Percentiles rank a stretch among this genome's conserved stretches.
These are phyloP conservation scores for Stephanodiscus triporus DNA, from an alignment of 108 stramenopile genomes.

Conservation along the genomic window DNA sequence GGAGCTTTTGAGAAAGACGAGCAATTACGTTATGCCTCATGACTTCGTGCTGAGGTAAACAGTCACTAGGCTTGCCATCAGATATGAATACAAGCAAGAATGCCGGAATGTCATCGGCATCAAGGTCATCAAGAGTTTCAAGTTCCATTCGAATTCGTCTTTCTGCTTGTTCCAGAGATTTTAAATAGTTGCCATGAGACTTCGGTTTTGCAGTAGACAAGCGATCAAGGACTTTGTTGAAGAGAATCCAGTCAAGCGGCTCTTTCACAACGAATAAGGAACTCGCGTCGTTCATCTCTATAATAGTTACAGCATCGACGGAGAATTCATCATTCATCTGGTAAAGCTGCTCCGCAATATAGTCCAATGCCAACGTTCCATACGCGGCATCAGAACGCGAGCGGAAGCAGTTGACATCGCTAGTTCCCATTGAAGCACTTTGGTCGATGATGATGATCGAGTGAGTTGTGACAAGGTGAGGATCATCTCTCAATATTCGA, in stretches of 20 bases:
- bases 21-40: conserved; percentile 21
- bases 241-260: conserved; percentile 56
- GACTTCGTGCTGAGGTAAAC: neutral
- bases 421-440: conserved; percentile 57
- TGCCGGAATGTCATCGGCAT: conserved; percentile 40
- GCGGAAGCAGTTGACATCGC: conserved; percentile 53
- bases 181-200: conserved; percentile 43
- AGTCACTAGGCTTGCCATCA: conserved; percentile 48
- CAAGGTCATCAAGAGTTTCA: conserved; percentile 20
- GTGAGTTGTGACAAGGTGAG: conserved; percentile 56
- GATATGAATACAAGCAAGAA: conserved; percentile 41
- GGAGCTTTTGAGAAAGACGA: conserved; percentile 25
- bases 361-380: conserved; percentile 58
- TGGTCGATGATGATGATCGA: conserved; percentile 69
- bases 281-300: conserved; percentile 56
- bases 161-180: conserved; percentile 29
- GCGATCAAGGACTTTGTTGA: conserved; percentile 49
- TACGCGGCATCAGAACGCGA: conserved; percentile 60
- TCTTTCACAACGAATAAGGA: conserved; percentile 45
- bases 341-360: conserved; percentile 65
- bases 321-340: conserved; percentile 45
- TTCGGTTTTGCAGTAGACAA: conserved; percentile 33
- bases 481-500: conserved; percentile 49
- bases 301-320: conserved; percentile 58
- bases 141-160: conserved; percentile 27